These are phyloP conservation scores for Aspergillus avenaceus DNA, from an alignment of 495 filamentous ascomycete species.

Conservation along the genomic window DNA sequence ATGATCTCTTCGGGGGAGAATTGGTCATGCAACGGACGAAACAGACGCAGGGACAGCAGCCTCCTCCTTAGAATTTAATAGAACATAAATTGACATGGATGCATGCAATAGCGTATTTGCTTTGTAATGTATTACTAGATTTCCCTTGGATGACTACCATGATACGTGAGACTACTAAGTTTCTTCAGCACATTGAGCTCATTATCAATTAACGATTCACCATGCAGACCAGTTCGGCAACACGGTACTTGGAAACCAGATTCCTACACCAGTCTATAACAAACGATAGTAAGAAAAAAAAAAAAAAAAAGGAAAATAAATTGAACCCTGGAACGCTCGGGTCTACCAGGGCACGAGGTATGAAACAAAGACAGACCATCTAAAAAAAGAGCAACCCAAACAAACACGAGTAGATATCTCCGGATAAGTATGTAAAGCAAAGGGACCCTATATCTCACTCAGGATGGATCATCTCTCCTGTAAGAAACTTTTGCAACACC, in stretches of 20 bases:
- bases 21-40: slow-evolving; percentile 36
- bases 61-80: not conserved
- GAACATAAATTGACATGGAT: not conserved
- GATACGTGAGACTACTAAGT: no score
- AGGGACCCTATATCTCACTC: slow-evolving; percentile 6
- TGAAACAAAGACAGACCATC: slow-evolving; percentile 20
- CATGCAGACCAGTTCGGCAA: no score
- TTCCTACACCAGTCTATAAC: not conserved
- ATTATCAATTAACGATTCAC: no score
- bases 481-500: slow-evolving; percentile 17
- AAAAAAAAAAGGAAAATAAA: slow-evolving; percentile 11
- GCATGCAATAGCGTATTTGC: not conserved
- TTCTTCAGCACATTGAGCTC: no score
- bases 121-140: not conserved
- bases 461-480: slow-evolving; percentile 20
- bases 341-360: slow-evolving; percentile 22
- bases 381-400: slow-evolving; percentile 16
- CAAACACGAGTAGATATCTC: slow-evolving; percentile 16
- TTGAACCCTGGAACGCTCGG: slow-evolving; percentile 19
- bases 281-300: slow-evolving; percentile 4
- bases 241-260: no score
- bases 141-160: no score
- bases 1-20: slow-evolving; percentile 41
- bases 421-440: slow-evolving; percentile 10
- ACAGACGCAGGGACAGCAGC: slow-evolving; percentile 5